phyloP scores from a whole-genome alignment of 2,329 filamentous ascomycete species.

The Endocalyx cinctus region DNA sequence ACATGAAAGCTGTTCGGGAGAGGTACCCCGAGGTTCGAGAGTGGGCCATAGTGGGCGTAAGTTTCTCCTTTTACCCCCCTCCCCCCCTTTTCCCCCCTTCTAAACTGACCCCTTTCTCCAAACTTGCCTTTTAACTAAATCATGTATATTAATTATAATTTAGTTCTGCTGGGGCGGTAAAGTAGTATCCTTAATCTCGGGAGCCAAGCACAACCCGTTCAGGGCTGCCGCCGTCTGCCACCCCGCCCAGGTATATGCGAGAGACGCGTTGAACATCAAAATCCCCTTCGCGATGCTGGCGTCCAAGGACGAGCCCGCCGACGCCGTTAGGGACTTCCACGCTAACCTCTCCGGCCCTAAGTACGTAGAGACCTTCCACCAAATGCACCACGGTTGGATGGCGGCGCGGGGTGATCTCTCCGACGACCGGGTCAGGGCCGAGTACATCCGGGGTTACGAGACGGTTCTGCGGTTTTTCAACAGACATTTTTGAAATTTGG shows the following conservation, averaged over 20 bases:
- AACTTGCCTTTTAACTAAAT: no score
- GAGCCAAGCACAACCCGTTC: conserved; percentile 51
- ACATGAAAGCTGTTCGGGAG: conserved; percentile 47
- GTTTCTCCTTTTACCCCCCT: conserved; percentile 15
- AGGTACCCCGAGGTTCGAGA: conserved; percentile 51
- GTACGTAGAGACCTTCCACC: conserved; percentile 60
- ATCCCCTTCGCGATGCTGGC: conserved; percentile 61
- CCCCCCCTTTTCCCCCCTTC: background rate
- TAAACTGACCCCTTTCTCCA: background rate
- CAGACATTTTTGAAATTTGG: conserved; percentile 36
- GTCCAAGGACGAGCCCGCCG: conserved; percentile 58
- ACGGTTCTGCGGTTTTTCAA: conserved; percentile 54
- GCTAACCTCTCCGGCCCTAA: conserved; percentile 47
- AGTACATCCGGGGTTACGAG: conserved; percentile 59
- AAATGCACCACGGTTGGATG: conserved; percentile 73
- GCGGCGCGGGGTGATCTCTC: conserved; percentile 58
- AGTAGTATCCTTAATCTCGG: conserved; percentile 49
- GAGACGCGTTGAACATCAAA: conserved; percentile 55
- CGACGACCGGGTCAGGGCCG: conserved; percentile 52
- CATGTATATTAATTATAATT: no score
- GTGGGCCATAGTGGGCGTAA: conserved; percentile 58
- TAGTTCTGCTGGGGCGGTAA: conserved; percentile 72
- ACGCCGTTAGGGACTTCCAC: conserved; percentile 50
- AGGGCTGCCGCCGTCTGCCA: conserved; percentile 47
- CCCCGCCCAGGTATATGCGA: conserved; percentile 60